Evolutionary conservation across 257 asterid genomes (phyloP).

Genomic region (Henckelia pumila): DNA sequence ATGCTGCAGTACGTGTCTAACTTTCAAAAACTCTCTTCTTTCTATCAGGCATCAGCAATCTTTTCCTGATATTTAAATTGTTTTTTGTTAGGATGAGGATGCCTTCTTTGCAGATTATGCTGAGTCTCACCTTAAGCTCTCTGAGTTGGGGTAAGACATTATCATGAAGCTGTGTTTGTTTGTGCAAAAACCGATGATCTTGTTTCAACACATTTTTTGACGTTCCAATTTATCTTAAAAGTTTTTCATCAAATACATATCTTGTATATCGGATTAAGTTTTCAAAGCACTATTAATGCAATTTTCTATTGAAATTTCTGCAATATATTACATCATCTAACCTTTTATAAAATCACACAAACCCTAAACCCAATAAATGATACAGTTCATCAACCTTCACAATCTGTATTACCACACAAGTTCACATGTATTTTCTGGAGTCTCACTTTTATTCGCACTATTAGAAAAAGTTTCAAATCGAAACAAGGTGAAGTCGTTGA

Average conservation of each 20-base stretch:
- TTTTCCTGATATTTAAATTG: not conserved
- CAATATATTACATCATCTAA: not conserved
- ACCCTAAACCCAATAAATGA: too few species aligned
- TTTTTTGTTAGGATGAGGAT: constrained; percentile 63
- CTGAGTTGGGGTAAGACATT: constrained; percentile 68
- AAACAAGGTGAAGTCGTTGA: not conserved
- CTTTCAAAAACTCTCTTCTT: not conserved
- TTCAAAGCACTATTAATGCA: not conserved
- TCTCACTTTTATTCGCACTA: not conserved
- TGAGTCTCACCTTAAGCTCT: constrained; percentile 74
- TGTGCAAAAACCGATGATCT: not conserved
- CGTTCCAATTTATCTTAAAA: too few species aligned
- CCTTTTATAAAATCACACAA: not conserved
- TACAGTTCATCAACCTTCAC: too few species aligned
- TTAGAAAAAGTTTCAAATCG: too few species aligned
- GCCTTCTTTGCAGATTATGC: constrained; percentile 80
- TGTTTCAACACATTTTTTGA: not conserved
- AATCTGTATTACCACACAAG: too few species aligned
- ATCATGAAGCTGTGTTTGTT: not conserved
- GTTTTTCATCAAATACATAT: not conserved
- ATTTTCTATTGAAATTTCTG: not conserved
- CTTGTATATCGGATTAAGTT: not conserved
- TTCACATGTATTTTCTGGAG: not conserved
- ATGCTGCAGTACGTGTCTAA: constrained; percentile 57
- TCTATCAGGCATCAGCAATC: not conserved